A percentile compares a stretch with the other conserved stretches of the same genome.
Evolutionary conservation across 805 yeast genomes (phyloP).

Genomic region (Kodamaea jinghongensis): DNA sequence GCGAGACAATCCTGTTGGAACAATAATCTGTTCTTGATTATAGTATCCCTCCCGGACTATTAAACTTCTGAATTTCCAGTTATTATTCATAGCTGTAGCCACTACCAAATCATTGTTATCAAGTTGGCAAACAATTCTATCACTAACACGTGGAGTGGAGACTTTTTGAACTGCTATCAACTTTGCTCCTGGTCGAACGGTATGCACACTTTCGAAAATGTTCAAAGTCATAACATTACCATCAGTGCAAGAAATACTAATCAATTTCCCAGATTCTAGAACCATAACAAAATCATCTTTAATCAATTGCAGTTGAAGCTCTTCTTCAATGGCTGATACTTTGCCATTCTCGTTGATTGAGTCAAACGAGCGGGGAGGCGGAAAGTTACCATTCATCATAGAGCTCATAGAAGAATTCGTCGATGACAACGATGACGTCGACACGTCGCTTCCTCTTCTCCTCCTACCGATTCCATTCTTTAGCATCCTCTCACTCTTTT

Average conservation of each 20-base stretch:
- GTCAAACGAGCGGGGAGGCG: conserved; percentile 20
- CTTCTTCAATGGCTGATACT: conserved; percentile 9
- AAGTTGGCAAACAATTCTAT: conserved; percentile 59
- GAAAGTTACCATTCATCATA: conserved; percentile 33
- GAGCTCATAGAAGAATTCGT: conserved; percentile 16
- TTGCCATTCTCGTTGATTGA: neutral
- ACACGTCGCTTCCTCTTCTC: conserved; percentile 35
- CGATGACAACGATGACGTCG: conserved; percentile 11
- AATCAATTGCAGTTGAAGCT: conserved; percentile 18
- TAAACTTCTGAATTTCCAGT: conserved; percentile 60
- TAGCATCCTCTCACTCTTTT: conserved; percentile 12
- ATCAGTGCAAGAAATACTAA: conserved; percentile 48
- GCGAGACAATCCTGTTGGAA: conserved; percentile 11
- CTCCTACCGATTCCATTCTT: conserved; percentile 4
- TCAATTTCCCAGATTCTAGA: conserved; percentile 47
- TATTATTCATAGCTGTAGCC: conserved; percentile 62
- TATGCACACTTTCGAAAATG: conserved; percentile 21
- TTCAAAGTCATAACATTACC: conserved; percentile 39
- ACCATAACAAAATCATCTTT: conserved; percentile 53
- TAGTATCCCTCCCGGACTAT: conserved; percentile 45
- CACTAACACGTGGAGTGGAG: conserved; percentile 71
- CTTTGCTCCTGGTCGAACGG: conserved; percentile 8
- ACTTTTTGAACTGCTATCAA: conserved; percentile 56
- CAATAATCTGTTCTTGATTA: conserved; percentile 27
- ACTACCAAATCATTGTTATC: conserved; percentile 53